A percentile compares a stretch with the other conserved stretches of the same genome.
These are phyloP conservation scores for Pilaira anomala DNA, from an alignment of 192 early-diverging fungal genomes.

Conservation along the genomic window DNA sequence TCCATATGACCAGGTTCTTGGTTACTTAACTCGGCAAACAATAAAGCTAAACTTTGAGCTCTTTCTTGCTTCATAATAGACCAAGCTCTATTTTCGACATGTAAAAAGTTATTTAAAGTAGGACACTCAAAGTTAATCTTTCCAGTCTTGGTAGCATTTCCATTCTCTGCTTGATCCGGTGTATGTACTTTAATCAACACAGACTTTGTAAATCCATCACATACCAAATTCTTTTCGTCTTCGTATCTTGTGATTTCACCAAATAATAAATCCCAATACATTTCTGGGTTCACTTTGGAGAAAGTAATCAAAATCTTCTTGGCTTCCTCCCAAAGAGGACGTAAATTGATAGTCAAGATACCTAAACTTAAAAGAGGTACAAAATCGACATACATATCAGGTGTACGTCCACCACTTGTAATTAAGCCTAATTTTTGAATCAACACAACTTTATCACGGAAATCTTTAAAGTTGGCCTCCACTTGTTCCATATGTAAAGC, in stretches of 20 bases:
- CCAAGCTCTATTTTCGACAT: constrained; percentile 31
- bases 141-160: constrained; percentile 33
- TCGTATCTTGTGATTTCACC: constrained; percentile 54
- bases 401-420: constrained; percentile 56
- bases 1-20: constrained; percentile 49
- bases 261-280: constrained; percentile 64
- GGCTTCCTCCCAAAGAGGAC: constrained; percentile 79
- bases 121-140: constrained; percentile 57
- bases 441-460: constrained; percentile 77
- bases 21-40: constrained; percentile 39
- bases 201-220: constrained; percentile 47
- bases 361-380: constrained; percentile 65
- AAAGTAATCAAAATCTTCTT: constrained; percentile 54
- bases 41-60: constrained; percentile 33
- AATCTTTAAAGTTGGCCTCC: constrained; percentile 55
- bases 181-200: constrained; percentile 32
- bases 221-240: constrained; percentile 54
- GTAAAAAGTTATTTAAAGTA: constrained; percentile 40
- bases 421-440: constrained; percentile 71
- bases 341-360: constrained; percentile 78
- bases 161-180: constrained; percentile 16
- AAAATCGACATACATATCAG: constrained; percentile 66
- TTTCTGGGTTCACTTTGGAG: constrained; percentile 45
- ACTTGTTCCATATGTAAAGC: constrained; percentile 65
- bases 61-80: constrained; percentile 32